Base-by-base conservation (phyloP, 2,329 filamentous ascomycete genomes). In the Cryphonectria parasitica region DNA sequence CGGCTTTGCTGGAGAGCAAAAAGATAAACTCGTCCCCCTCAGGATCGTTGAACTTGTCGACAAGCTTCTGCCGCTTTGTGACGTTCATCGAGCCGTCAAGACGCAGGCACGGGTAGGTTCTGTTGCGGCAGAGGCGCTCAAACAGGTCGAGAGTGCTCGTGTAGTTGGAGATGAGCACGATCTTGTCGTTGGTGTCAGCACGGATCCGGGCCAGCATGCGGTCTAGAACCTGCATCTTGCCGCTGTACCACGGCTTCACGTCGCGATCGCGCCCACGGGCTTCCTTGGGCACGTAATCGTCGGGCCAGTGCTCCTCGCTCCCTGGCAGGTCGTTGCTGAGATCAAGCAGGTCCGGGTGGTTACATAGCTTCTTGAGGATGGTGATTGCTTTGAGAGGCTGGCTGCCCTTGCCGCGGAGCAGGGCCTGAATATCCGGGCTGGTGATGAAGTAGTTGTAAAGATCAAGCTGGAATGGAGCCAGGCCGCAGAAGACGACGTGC, bases 71-170 rank as follows among this genome's bases (percentile, higher is more conserved):
- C 15, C 96, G 91, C 82, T 99, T 99, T 80, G 91, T 97, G 75
- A 98, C 94, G 77, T 95, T 97, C 96, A 99, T 98, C 10, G 93
- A 97, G 61, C 97, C 96, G 77, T 99, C 96, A 3, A 99, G 90
- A 39, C 96, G 92, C 66, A 99, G 86, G 75, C 86, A 92, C 56
- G 95, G 95, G 77, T 99, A 99, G 2, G 87, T 88, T 22, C 94
- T 92, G 69, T 89, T 88, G 58, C 95, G 93, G 78, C 96, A 99
- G 11, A 99, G 87, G 73, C 90, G 91, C 75, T 97, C 95, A 78
- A 99, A 98, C 3, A 99, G 86, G 80, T 99, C 96, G 4, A 99
- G 87, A 0, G 96, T 99, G 76, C 96, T 92, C 0, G 96, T 99
- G 82, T 98, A 99, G 78, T 99, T 99, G 81, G 94, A 97, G 80